Percentiles rank a stretch among this genome's conserved stretches.
Evolutionary conservation across 1,139 yeast species (phyloP).

Genomic region (Saccharomyces pastorianus): DNA sequence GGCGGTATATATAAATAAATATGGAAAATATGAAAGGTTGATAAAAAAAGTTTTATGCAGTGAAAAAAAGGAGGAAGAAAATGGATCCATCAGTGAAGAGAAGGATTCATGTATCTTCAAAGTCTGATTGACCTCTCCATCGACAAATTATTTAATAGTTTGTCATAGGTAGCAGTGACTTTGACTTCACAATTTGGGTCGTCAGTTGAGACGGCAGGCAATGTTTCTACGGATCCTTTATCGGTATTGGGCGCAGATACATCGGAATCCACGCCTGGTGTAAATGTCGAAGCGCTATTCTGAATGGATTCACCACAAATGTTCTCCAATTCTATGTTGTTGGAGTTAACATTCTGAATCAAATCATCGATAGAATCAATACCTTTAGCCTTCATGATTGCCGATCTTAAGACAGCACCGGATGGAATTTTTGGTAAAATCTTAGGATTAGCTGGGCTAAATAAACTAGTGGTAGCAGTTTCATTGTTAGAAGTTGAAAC

Average conservation of each 20-base stretch:
- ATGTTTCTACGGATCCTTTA: not conserved
- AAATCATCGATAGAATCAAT: conserved; percentile 61
- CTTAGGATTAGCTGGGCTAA: conserved; percentile 6
- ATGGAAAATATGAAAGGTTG: not conserved
- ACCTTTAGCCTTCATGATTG: conserved; percentile 68
- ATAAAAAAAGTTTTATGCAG: not conserved
- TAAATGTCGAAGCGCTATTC: not conserved
- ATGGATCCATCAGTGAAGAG: not conserved
- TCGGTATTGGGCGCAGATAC: not conserved
- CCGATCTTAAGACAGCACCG: conserved; percentile 65
- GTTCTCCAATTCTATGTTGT: conserved; percentile 46
- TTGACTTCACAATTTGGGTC: conserved; percentile 30
- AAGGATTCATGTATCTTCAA: not conserved
- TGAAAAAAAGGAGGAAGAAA: not conserved
- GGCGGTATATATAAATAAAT: not conserved
- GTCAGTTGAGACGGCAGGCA: conserved; percentile 2
- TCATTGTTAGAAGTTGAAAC: conserved; percentile 10
- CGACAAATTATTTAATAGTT: conserved; percentile 46
- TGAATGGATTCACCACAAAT: conserved; percentile 37
- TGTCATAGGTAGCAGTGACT: conserved; percentile 61
- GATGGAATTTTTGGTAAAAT: conserved; percentile 44
- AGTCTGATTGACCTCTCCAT: conserved; percentile 42
- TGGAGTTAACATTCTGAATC: conserved; percentile 53
- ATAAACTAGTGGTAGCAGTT: conserved; percentile 8
- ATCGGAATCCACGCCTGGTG: conserved; percentile 9